phyloP scores from a whole-genome alignment of 2,329 filamentous ascomycete genomes.

The Fusarium verrucosum region DNA sequence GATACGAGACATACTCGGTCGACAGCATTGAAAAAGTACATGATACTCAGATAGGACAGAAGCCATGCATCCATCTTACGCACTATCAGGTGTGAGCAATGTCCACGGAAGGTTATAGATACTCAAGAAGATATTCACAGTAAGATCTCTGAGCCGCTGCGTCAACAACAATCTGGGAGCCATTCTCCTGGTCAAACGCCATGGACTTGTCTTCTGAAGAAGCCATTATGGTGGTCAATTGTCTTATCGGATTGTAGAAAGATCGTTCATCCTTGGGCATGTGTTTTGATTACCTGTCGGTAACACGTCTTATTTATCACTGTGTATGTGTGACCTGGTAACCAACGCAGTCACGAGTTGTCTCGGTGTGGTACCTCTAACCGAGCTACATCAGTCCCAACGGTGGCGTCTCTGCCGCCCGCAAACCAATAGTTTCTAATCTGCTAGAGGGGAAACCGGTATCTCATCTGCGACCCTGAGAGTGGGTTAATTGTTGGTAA shows the following conservation, averaged over 20 bases:
- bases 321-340: too few species aligned
- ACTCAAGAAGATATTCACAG: not conserved
- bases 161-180: not conserved
- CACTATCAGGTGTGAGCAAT: not conserved
- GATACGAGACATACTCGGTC: not conserved
- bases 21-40: constrained; percentile 9
- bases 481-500: not conserved
- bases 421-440: not conserved
- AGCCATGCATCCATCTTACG: constrained; percentile 11
- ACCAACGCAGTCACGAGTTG: not conserved
- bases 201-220: not conserved
- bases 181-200: not conserved
- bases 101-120: rapidly evolving
- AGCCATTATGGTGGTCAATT: not conserved
- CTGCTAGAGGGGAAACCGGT: not conserved
- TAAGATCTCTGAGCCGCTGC: not conserved
- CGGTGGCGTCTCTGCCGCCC: not conserved
- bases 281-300: not conserved
- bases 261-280: not conserved
- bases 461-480: not conserved
- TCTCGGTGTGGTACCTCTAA: not conserved
- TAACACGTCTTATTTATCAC: not conserved
- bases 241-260: not conserved
- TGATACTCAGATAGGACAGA: not conserved
- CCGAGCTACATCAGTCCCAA: not conserved